Evolutionary conservation across 2,329 filamentous ascomycete genomes (phyloP).

Genomic region (Phaeosphaeria sp.): DNA sequence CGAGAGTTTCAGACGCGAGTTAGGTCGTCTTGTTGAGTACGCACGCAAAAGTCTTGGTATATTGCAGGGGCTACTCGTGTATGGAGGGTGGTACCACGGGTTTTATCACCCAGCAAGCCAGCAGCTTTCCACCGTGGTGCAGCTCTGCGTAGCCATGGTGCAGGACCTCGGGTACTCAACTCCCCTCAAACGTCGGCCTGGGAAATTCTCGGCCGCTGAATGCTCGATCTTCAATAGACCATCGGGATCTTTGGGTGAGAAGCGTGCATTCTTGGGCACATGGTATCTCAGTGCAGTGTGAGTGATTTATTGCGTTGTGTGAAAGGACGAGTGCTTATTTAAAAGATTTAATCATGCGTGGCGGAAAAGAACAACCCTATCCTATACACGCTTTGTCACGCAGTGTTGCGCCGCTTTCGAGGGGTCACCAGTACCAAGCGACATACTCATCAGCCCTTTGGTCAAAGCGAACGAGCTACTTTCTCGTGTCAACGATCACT

Average conservation of each 20-base stretch:
- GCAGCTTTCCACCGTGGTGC: conserved; percentile 42
- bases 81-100: conserved; percentile 47
- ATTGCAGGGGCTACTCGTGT: conserved; percentile 49
- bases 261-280: conserved; percentile 30
- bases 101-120: conserved; percentile 34
- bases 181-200: conserved; percentile 3
- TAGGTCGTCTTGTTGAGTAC: conserved; percentile 41
- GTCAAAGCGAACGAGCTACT: conserved; percentile 23
- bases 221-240: not conserved
- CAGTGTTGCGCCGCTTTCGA: conserved; percentile 19
- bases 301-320: conserved; percentile 1
- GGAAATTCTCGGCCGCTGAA: not conserved
- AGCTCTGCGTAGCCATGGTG: conserved; percentile 47
- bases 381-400: conserved; percentile 22
- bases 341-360: conserved; percentile 28
- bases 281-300: conserved; percentile 25
- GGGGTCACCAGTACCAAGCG: conserved; percentile 14
- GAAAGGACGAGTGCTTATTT: not conserved
- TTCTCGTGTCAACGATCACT: conserved; percentile 26
- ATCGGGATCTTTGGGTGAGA: conserved; percentile 10
- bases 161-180: conserved; percentile 40
- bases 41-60: conserved; percentile 48
- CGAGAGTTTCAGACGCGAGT: conserved; percentile 33
- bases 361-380: conserved; percentile 23
- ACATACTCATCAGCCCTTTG: conserved; percentile 25